Evolutionary conservation across 331 rosid species (phyloP), one percentile per base, ranked within the genome.

Genomic region (Erythrophleum ivorense): DNA sequence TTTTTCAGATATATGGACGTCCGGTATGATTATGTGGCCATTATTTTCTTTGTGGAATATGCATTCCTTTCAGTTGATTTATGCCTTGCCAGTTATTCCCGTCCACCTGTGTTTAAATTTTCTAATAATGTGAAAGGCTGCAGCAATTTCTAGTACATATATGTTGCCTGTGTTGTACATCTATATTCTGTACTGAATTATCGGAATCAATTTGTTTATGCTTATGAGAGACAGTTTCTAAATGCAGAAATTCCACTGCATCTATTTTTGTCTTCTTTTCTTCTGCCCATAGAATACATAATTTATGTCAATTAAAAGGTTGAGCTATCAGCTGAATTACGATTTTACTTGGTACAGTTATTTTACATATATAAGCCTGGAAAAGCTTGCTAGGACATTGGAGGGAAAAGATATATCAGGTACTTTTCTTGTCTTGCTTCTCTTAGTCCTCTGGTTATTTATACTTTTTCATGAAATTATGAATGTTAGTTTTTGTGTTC

Each of bases 361-460:
- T 79, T 96, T 92, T 91, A 94, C 98, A 16, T 91, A 84, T 86
- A 90, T 92, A 83, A 90, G 98, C 84, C 62, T 96, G 71, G 94
- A 87, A 76, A 91, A 90, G 60, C 82, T 96, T 18, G 75, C 89
- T 45, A 91, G 59, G 82, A 91, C 83, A 58, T 74, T 94, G 78
- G 89, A 91, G 73, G 88, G 82, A 54, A 90, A 88, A 38, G 80
- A 77, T 79, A 63, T 70, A 64, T 79, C 94, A 50, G 98, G 97
- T 95, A 82, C 75, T 34, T 84, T 43, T 82, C 79, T 71, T 76
- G 76, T 50, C 40, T n/a, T 11, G 64, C 70, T 50, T 68, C 67
- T 67, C 31, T 31, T 66, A 41, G 59, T 15, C 29, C 14, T 74
- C 63, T 41, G 1, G 52, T 58, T 41, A 49, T 24, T 64, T 14